phyloP scores from a whole-genome alignment of 371 early-diverging fungal species.

The Batrachochytrium dendrobatidis region DNA sequence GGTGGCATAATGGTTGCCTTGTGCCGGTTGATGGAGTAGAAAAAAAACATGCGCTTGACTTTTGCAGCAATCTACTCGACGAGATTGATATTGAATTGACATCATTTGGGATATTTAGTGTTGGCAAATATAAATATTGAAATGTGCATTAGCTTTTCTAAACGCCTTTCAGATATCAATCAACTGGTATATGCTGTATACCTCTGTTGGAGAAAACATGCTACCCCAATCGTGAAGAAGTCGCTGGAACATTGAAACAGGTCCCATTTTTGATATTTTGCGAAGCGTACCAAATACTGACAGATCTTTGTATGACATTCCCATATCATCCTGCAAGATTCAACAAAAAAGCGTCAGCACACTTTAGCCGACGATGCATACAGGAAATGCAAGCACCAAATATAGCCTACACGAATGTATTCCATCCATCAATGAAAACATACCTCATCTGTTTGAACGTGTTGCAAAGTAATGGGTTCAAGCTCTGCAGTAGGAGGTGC shows the following conservation, averaged over 20 bases:
- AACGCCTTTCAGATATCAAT: no score
- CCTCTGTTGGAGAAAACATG: constrained; percentile 54
- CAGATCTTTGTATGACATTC: constrained; percentile 92
- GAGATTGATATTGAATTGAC: no score
- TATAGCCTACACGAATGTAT: no score
- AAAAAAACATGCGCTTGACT: constrained; percentile 93
- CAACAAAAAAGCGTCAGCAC: no score
- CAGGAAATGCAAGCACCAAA: no score
- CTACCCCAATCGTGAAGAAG: constrained; percentile 74
- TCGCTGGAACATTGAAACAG: constrained; percentile 84
- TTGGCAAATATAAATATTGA: no score
- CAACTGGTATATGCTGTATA: no score
- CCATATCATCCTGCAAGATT: constrained; percentile 95
- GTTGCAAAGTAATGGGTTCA: constrained; percentile 73
- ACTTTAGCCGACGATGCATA: no score
- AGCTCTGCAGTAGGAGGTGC: constrained; percentile 94
- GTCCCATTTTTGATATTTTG: constrained; percentile 81
- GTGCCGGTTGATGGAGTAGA: constrained; percentile 94
- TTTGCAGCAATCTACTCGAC: constrained; percentile 65
- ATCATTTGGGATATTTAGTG: no score
- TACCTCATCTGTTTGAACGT: constrained; percentile 81
- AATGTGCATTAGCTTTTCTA: neutral
- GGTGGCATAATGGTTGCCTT: constrained; percentile 96
- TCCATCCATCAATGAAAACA: neutral
- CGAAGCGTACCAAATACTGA: constrained; percentile 86